Evolutionary conservation across 1,284 basidiomycete species (phyloP).

Genomic region (Amylostereum areolatum): DNA sequence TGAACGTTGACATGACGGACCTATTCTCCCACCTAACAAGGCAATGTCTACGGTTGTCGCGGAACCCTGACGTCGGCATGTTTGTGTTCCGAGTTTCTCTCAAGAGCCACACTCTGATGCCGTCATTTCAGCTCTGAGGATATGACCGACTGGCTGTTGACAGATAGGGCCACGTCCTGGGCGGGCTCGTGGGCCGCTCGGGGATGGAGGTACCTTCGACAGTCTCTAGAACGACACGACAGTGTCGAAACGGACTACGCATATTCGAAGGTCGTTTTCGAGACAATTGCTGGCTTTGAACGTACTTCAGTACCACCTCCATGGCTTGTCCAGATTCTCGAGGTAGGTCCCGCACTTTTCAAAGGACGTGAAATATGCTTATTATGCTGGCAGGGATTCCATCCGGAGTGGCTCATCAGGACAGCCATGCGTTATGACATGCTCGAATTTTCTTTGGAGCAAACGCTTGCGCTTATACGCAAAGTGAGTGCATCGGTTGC

Average conservation of each 20-base stretch:
- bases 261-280: slow-evolving; percentile 73
- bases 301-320: slow-evolving; percentile 62
- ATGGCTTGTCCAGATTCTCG: slow-evolving; percentile 75
- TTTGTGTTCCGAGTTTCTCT: slow-evolving; percentile 25
- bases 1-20: slow-evolving; percentile 84
- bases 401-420: slow-evolving; percentile 76
- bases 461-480: slow-evolving; percentile 63
- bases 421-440: slow-evolving; percentile 72
- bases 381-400: slow-evolving; percentile 44
- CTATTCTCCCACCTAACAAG: slow-evolving; percentile 76
- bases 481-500: slow-evolving; percentile 43
- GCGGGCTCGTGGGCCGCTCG: slow-evolving; percentile 74
- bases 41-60: slow-evolving; percentile 74
- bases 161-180: slow-evolving; percentile 79
- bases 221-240: slow-evolving; percentile 77
- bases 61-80: slow-evolving; percentile 49
- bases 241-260: slow-evolving; percentile 63
- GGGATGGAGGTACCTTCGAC: slow-evolving; percentile 85
- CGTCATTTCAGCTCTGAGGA: slow-evolving; percentile 37
- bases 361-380: slow-evolving; percentile 10
- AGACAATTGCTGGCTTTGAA: slow-evolving; percentile 69
- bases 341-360: slow-evolving; percentile 38
- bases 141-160: slow-evolving; percentile 74
- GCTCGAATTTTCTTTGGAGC: slow-evolving; percentile 72
- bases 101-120: not conserved